These are phyloP conservation scores for Umbelopsis ramanniana DNA, from an alignment of 192 early-diverging fungal genomes.

Conservation along the genomic window DNA sequence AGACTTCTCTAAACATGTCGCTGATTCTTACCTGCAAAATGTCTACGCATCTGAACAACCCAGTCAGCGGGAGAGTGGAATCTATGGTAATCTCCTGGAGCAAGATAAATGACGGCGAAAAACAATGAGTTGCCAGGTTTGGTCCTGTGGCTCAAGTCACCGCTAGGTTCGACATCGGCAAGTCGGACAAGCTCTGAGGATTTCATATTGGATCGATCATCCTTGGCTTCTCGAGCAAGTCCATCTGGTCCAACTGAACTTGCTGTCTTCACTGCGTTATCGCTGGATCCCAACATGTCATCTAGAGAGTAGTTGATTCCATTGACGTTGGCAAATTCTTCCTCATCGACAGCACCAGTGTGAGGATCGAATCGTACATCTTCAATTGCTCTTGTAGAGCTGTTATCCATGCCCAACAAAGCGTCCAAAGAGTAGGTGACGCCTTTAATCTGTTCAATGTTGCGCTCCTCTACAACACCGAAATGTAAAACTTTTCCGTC, in stretches of 20 bases:
- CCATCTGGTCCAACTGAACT: constrained; percentile 47
- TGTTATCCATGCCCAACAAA: constrained; percentile 61
- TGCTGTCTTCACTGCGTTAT: constrained; percentile 34
- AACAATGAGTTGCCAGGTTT: constrained; percentile 77
- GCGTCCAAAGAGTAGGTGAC: constrained; percentile 88
- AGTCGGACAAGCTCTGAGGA: constrained; percentile 21
- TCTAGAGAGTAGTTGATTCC: constrained; percentile 84
- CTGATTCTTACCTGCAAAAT: constrained; percentile 77
- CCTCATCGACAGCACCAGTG: constrained; percentile 71
- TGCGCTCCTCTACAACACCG: constrained; percentile 76
- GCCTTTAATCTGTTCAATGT: constrained; percentile 95
- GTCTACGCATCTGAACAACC: constrained; percentile 84
- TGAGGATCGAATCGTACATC: not conserved
- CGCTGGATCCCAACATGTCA: constrained; percentile 61
- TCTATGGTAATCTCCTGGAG: constrained; percentile 98
- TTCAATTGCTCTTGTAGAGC: constrained; percentile 44
- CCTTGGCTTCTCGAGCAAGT: constrained; percentile 33
- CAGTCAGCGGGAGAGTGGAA: constrained; percentile 98
- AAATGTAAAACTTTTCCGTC: constrained; percentile 93
- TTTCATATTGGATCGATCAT: constrained; percentile 33
- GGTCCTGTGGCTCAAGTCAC: constrained; percentile 35
- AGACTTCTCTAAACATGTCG: not conserved
- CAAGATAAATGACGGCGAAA: constrained; percentile 94
- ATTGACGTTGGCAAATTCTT: constrained; percentile 88
- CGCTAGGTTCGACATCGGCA: constrained; percentile 39